Base-by-base conservation (phyloP, 208 protist species). In the Trypanosoma caninum region DNA sequence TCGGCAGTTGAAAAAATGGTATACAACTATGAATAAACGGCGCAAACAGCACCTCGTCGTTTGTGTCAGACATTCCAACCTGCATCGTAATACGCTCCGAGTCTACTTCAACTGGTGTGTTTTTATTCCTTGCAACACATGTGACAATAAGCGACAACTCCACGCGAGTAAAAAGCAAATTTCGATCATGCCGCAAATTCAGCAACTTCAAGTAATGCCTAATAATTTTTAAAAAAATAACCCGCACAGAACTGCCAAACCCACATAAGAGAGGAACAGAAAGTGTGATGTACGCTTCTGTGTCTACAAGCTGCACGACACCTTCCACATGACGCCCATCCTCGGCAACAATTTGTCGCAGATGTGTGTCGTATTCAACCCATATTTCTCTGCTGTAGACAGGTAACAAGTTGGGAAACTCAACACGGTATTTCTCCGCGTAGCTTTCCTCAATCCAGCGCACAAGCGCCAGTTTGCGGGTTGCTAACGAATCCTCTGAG, bases 351-450 rank as follows among this genome's bases (percentile, higher is more conserved):
- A 74, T 52, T 23, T 7, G 56, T 10, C 46, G n/a, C 28, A 76
- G 60, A 27, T 71, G 63, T n/a, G 64, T 52, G 10, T 87, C 67
- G 61, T 79, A 81, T 52, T 82, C 80, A 45, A 80, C 64, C 22
- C 31, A 42, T 13, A 87, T 54, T 0, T 55, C 37, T 10, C 71
- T 44, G 28, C 58, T 78, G 27, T 69, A 65, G 0, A 28, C 51
- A 14, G 42, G 38, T 40, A 87, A 58, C 35, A 56, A 28, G 6
- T 63, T 57, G 0, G 48, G 23, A 4, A 87, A 50, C 45, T 72
- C 61, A 2, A 13, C 27, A 4, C 52, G 25, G 34, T 54, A 67
- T 61, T 64, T 66, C 14, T 34, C n/a, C 13, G 41, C 22, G 47
- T 72, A 72, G 50, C 73, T 76, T 37, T 33, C 41, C 47, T 74